Conservation (phyloP, 495 filamentous ascomycete species). For the Penicillium steckii region DNA sequence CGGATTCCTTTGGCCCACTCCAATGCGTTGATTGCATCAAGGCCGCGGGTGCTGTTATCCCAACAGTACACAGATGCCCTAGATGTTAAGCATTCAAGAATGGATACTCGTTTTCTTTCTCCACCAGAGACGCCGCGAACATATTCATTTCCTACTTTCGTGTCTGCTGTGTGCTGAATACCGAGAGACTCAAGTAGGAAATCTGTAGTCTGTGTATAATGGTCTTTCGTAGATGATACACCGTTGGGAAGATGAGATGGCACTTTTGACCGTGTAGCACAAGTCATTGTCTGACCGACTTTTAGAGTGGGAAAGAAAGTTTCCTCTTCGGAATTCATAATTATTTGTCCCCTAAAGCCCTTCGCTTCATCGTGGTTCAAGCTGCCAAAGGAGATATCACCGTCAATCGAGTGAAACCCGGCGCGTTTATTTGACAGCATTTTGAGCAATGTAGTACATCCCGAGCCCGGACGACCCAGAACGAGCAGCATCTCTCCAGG, state of each 20-base stretch:
- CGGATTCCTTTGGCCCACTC: conserved; percentile 49
- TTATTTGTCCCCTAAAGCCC: conserved; percentile 67
- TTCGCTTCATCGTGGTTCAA: conserved; percentile 54
- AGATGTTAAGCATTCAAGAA: conserved; percentile 62
- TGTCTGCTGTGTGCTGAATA: conserved; percentile 75
- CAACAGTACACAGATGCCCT: conserved; percentile 60
- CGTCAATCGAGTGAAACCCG: conserved; percentile 51
- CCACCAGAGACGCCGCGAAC: conserved; percentile 81
- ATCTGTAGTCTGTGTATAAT: conserved; percentile 52
- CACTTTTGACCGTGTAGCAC: conserved; percentile 50
- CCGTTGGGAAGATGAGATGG: conserved; percentile 33
- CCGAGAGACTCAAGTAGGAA: conserved; percentile 71
- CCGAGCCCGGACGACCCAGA: conserved; percentile 44
- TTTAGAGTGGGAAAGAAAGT: conserved; percentile 68
- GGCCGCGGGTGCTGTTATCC: conserved; percentile 61
- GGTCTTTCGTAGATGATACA: conserved; percentile 47
- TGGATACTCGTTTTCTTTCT: conserved; percentile 73
- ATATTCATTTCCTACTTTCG: conserved; percentile 75
- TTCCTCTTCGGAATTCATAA: conserved; percentile 70
- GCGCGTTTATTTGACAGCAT: conserved; percentile 61
- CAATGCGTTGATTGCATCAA: conserved; percentile 61
- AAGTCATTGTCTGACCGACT: conserved; percentile 71
- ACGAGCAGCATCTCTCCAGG: conserved; percentile 51
- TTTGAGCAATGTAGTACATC: conserved; percentile 56
- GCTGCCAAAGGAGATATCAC: conserved; percentile 60